Percentiles rank a stretch among this genome's conserved stretches.
Evolutionary conservation across 2,329 filamentous ascomycete species (phyloP).

Genomic region (Aspergillus arachidicola): DNA sequence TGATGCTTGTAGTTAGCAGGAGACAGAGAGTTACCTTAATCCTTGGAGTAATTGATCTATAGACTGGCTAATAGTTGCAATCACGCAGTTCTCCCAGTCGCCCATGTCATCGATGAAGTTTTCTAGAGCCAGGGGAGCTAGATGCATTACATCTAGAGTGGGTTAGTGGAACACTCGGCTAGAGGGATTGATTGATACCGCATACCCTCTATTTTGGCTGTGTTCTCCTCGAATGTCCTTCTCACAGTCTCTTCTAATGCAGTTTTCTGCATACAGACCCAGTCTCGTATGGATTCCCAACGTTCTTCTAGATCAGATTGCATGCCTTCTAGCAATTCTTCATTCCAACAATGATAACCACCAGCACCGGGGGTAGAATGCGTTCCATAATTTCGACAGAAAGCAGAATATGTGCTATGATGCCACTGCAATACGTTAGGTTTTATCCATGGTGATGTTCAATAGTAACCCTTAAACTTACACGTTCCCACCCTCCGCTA

Average conservation of each 20-base stretch:
- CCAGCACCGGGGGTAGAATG: background rate
- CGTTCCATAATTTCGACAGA: slow-evolving; percentile 20
- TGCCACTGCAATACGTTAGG: slow-evolving; percentile 12
- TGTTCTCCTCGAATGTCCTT: background rate
- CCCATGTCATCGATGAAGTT: slow-evolving; percentile 4
- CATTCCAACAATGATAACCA: slow-evolving; percentile 17
- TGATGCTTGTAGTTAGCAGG: background rate
- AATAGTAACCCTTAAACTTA: slow-evolving; percentile 2
- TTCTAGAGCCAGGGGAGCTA: slow-evolving; percentile 1
- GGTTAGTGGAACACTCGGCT: background rate
- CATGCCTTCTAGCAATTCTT: slow-evolving; percentile 15
- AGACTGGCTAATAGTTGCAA: background rate
- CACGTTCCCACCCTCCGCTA: slow-evolving; percentile 13
- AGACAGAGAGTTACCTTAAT: background rate
- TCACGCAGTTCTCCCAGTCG: slow-evolving; percentile 5
- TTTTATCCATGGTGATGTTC: background rate
- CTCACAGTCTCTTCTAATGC: background rate
- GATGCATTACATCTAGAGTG: background rate
- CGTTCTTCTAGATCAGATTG: background rate
- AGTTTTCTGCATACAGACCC: background rate
- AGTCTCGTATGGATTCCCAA: background rate
- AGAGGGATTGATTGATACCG: background rate
- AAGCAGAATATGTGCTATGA: slow-evolving; percentile 17
- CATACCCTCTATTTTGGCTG: background rate
- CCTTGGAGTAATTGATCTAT: background rate